Percentiles rank a stretch among this genome's conserved stretches.
Evolutionary conservation across 2,329 filamentous ascomycete genomes (phyloP).

Genomic region (Cercospora sp.): DNA sequence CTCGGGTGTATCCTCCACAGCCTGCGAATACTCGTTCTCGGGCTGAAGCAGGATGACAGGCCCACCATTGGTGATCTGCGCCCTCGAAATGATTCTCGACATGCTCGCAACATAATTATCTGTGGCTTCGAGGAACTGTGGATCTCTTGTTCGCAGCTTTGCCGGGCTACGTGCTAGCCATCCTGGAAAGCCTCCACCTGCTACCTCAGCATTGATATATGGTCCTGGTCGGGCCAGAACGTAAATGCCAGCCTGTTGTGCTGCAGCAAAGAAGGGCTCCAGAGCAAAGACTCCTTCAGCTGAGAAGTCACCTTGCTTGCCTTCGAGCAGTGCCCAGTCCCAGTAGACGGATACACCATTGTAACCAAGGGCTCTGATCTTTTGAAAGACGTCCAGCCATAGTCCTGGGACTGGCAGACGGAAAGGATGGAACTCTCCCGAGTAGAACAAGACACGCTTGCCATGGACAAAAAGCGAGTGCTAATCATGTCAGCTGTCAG

Average conservation of each 20-base stretch:
- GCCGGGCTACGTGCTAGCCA: constrained; percentile 73
- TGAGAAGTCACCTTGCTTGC: constrained; percentile 67
- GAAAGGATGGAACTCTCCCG: constrained; percentile 73
- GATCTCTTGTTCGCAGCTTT: constrained; percentile 62
- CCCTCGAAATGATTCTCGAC: constrained; percentile 66
- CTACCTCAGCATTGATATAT: constrained; percentile 73
- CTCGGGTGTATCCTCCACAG: constrained; percentile 47
- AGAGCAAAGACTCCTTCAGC: constrained; percentile 72
- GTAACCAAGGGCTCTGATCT: constrained; percentile 78
- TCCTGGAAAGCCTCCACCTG: constrained; percentile 76
- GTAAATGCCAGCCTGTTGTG: constrained; percentile 71
- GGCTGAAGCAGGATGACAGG: constrained; percentile 77
- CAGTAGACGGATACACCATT: constrained; percentile 78
- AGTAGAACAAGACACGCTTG: constrained; percentile 70
- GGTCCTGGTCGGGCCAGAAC: constrained; percentile 58
- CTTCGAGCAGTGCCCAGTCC: constrained; percentile 77
- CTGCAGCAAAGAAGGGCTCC: constrained; percentile 75
- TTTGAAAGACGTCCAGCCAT: constrained; percentile 75
- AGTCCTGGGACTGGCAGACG: constrained; percentile 62
- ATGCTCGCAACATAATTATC: constrained; percentile 66
- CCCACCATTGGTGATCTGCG: constrained; percentile 80
- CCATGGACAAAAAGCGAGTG: constrained; percentile 70
- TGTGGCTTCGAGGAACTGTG: constrained; percentile 65
- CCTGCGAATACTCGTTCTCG: constrained; percentile 75
- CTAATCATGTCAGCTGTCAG: constrained; percentile 17